These are phyloP conservation scores for Whalleya microplaca DNA, from an alignment of 2,329 filamentous ascomycete species.

Conservation along the genomic window DNA sequence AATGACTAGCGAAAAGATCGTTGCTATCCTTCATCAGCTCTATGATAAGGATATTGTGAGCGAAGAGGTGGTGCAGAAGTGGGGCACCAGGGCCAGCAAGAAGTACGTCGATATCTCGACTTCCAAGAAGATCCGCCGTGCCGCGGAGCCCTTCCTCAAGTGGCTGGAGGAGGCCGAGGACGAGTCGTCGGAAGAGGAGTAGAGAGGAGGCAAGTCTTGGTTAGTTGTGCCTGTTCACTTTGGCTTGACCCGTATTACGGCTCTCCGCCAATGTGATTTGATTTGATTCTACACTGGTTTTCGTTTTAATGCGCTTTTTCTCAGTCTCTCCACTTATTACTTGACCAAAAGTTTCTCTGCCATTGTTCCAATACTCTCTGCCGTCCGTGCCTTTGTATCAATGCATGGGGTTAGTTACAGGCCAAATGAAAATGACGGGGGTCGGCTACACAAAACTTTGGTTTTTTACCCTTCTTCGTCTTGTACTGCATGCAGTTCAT, in stretches of 20 bases:
- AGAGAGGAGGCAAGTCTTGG: slow-evolving; percentile 1
- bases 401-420: no score
- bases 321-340: no score
- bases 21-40: slow-evolving; percentile 85
- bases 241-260: slow-evolving; percentile 1
- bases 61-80: slow-evolving; percentile 87
- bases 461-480: neutral
- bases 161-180: slow-evolving; percentile 91
- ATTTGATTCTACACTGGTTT: neutral
- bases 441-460: neutral
- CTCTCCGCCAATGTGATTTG: slow-evolving; percentile 9
- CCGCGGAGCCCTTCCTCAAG: slow-evolving; percentile 88
- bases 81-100: slow-evolving; percentile 96
- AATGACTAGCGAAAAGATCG: slow-evolving; percentile 66
- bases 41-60: slow-evolving; percentile 89
- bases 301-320: no score
- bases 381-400: no score
- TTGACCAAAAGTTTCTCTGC: no score
- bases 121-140: slow-evolving; percentile 95
- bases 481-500: neutral
- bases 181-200: slow-evolving; percentile 60
- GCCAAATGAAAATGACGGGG: neutral
- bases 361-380: no score
- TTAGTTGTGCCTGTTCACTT: neutral
- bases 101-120: slow-evolving; percentile 91